phyloP scores from a whole-genome alignment of 371 early-diverging fungal genomes.

The Gilbertella persicaria region DNA sequence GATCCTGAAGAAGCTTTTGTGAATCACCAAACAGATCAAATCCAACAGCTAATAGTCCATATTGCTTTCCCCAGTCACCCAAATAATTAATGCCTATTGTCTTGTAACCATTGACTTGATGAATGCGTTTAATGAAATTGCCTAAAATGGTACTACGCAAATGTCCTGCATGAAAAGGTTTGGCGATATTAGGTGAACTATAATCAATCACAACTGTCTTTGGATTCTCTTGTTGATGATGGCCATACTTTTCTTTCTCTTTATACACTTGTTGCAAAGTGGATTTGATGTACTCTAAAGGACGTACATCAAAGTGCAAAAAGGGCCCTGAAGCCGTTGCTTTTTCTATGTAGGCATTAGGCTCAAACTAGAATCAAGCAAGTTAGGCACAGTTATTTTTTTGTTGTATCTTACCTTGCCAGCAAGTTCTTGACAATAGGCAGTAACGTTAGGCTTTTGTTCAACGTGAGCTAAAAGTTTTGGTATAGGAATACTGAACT shows the following conservation, averaged over 20 bases:
- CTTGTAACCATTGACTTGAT: conserved; percentile 87
- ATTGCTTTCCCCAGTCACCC: conserved; percentile 99
- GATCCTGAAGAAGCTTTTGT: conserved; percentile 77
- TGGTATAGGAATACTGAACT: conserved; percentile 34
- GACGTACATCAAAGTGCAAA: conserved; percentile 71
- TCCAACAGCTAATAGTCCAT: conserved; percentile 94
- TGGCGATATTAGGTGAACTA: conserved; percentile 99
- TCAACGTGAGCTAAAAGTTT: conserved; percentile 15
- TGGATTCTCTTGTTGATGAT: conserved; percentile 4
- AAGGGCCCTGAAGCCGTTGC: conserved; percentile 67
- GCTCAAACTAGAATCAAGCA: conserved; percentile 20
- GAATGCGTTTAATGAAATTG: conserved; percentile 88
- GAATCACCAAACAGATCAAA: conserved; percentile 84
- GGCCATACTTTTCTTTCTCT: conserved; percentile 37
- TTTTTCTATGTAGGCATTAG: conserved; percentile 41
- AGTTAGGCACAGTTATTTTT: background rate
- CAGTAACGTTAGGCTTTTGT: conserved; percentile 47
- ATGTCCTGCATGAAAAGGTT: conserved; percentile 99
- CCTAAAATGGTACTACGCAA: conserved; percentile 98
- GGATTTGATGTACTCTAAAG: conserved; percentile 45
- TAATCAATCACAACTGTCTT: conserved; percentile 88
- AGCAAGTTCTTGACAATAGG: conserved; percentile 56
- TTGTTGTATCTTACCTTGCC: conserved; percentile 38
- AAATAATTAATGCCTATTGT: conserved; percentile 95
- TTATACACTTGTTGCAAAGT: conserved; percentile 53